Evolutionary conservation across 495 filamentous ascomycete genomes (phyloP).

Genomic region (Bathelium albidoporum): DNA sequence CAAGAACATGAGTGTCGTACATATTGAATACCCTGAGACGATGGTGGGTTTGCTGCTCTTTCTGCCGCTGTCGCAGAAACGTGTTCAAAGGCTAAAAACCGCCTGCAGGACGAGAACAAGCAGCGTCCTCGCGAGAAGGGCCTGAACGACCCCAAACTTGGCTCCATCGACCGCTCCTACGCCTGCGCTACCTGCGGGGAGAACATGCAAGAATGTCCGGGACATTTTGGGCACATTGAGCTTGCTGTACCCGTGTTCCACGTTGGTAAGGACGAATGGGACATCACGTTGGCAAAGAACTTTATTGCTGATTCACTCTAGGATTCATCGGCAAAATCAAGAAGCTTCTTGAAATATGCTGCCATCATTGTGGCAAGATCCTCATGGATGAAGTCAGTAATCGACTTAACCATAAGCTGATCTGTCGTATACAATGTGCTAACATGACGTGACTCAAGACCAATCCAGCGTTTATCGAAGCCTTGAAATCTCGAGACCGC

Average conservation of each 20-base stretch:
- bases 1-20: conserved; percentile 89
- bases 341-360: conserved; percentile 94
- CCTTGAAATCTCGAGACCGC: conserved; percentile 72
- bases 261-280: conserved; percentile 43
- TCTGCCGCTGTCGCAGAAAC: conserved; percentile 12
- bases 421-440: conserved; percentile 46
- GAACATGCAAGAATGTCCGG: conserved; percentile 86
- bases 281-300: not conserved
- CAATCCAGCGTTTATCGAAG: conserved; percentile 71
- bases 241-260: conserved; percentile 91
- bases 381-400: conserved; percentile 86
- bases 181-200: conserved; percentile 93
- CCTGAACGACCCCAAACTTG: conserved; percentile 86
- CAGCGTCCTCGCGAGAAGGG: conserved; percentile 78
- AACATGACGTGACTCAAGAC: conserved; percentile 51
- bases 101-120: conserved; percentile 65
- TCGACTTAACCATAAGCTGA: conserved; percentile 18
- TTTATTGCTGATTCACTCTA: conserved; percentile 20
- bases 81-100: conserved; percentile 6
- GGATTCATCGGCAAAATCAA: conserved; percentile 96
- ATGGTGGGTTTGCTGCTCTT: conserved; percentile 55
- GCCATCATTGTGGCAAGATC: conserved; percentile 95
- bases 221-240: conserved; percentile 97
- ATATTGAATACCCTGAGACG: conserved; percentile 91
- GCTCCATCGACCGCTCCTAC: conserved; percentile 86